A percentile compares a stretch with the other conserved stretches of the same genome.
Conservation (phyloP, 2,329 filamentous ascomycete genomes). For the Ceratocystis cacaofunesta region DNA sequence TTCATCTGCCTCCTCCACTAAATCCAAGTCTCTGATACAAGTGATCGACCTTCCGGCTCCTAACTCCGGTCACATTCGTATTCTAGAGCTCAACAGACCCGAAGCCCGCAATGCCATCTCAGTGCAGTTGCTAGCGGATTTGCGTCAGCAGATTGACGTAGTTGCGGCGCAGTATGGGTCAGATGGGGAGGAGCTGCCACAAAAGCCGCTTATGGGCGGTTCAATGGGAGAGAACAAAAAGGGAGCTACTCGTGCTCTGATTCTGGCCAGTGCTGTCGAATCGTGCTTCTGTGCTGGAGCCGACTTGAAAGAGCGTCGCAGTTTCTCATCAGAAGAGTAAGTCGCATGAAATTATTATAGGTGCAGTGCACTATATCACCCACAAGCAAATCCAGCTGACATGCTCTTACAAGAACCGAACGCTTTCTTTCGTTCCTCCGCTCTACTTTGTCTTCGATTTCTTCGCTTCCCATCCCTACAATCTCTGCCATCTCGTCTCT, state of each 20-base stretch:
- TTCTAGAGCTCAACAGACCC: slow-evolving; percentile 78
- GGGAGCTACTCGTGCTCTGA: slow-evolving; percentile 59
- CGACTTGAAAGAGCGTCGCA: slow-evolving; percentile 75
- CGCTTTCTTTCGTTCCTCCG: slow-evolving; percentile 67
- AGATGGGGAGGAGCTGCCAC: slow-evolving; percentile 36
- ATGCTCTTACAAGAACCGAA: slow-evolving; percentile 43
- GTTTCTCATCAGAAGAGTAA: slow-evolving; percentile 65
- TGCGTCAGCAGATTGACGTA: slow-evolving; percentile 57
- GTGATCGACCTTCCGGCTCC: slow-evolving; percentile 63
- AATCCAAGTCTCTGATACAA: slow-evolving; percentile 42
- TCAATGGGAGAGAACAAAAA: slow-evolving; percentile 30
- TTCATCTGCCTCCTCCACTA: slow-evolving; percentile 27
- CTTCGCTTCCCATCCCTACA: slow-evolving; percentile 69
- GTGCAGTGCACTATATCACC: too few species aligned
- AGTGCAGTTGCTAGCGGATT: slow-evolving; percentile 52
- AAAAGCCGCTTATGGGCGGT: slow-evolving; percentile 30
- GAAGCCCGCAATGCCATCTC: slow-evolving; percentile 84
- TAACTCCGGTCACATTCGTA: slow-evolving; percentile 66
- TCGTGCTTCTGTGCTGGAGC: slow-evolving; percentile 85
- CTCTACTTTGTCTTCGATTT: slow-evolving; percentile 56
- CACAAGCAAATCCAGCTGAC: background rate
- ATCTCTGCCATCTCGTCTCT: slow-evolving; percentile 75
- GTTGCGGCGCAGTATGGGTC: slow-evolving; percentile 53
- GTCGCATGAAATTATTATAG: slow-evolving; percentile 21
- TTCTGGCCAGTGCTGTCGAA: slow-evolving; percentile 75